These are phyloP conservation scores for Ceratocystis papillata DNA, from an alignment of 2,329 filamentous ascomycete species.

Conservation along the genomic window DNA sequence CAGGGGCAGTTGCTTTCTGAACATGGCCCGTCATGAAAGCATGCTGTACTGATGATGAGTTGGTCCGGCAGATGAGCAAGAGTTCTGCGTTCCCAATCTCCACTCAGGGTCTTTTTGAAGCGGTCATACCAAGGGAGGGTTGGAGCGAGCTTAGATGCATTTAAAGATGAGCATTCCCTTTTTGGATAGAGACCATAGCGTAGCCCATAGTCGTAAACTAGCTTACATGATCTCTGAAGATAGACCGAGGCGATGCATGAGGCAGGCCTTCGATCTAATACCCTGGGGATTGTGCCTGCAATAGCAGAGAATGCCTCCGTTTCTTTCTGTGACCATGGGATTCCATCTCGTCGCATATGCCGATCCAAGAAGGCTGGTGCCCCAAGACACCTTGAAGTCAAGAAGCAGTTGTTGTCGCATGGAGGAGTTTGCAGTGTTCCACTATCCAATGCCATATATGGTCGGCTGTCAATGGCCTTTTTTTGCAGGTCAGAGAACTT, in stretches of 20 bases:
- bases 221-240: constrained; percentile 21
- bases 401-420: constrained; percentile 21
- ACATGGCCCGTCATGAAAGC: constrained; percentile 59
- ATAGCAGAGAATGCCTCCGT: constrained; percentile 7
- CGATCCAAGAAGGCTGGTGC: neutral
- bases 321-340: constrained; percentile 10
- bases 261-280: constrained; percentile 10
- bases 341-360: constrained; percentile 12
- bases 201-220: constrained; percentile 8
- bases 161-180: neutral
- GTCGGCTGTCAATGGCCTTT: constrained; percentile 12
- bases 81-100: constrained; percentile 47
- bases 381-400: neutral
- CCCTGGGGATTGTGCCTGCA: constrained; percentile 18
- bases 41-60: constrained; percentile 52
- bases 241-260: constrained; percentile 22
- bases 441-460: constrained; percentile 6
- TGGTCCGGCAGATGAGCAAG: constrained; percentile 45
- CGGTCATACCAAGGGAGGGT: constrained; percentile 47
- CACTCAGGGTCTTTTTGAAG: constrained; percentile 42
- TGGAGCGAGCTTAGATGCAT: constrained; percentile 29
- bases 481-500: constrained; percentile 16
- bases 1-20: constrained; percentile 51
- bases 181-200: constrained; percentile 7
- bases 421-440: constrained; percentile 2